Evolutionary conservation across 1,139 yeast genomes (phyloP).

Genomic region (Magnusiomyces paraingens): DNA sequence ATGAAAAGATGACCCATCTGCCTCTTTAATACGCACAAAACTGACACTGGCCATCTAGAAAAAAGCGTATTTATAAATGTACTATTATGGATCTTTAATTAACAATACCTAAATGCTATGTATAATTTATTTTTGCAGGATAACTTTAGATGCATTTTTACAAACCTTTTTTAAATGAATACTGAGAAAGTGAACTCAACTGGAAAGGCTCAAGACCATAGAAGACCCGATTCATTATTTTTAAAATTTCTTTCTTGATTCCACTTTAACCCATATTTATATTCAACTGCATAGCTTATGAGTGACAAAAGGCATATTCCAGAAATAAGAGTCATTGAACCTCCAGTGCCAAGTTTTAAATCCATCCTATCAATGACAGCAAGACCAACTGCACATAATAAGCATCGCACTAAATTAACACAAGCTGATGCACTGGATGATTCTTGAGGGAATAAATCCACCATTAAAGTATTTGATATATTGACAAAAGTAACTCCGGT

Average conservation of each 20-base stretch:
- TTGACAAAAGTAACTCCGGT: conserved; percentile 45
- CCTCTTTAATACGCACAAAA: too few species aligned
- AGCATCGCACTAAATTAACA: conserved; percentile 55
- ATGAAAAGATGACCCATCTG: too few species aligned
- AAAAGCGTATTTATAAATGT: too few species aligned
- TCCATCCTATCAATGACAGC: conserved; percentile 58
- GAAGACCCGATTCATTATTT: too few species aligned
- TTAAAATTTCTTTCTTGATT: conserved; percentile 1
- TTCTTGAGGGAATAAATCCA: conserved; percentile 54
- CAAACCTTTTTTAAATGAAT: too few species aligned
- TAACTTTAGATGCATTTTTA: too few species aligned
- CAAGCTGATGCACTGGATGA: conserved; percentile 58
- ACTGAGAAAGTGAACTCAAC: too few species aligned
- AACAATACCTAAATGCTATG: too few species aligned
- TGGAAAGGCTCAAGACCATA: too few species aligned
- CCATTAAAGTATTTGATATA: conserved; percentile 48
- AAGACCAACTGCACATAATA: conserved; percentile 53
- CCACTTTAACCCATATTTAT: neutral
- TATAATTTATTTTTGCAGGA: too few species aligned
- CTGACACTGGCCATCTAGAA: too few species aligned
- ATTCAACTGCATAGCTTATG: neutral
- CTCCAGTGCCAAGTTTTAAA: conserved; percentile 48
- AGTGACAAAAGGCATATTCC: conserved; percentile 28
- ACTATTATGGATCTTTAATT: too few species aligned
- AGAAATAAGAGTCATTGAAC: conserved; percentile 54